Evolutionary conservation across 2,329 filamentous ascomycete genomes (phyloP).

Genomic region (Xylariaceae sp.): DNA sequence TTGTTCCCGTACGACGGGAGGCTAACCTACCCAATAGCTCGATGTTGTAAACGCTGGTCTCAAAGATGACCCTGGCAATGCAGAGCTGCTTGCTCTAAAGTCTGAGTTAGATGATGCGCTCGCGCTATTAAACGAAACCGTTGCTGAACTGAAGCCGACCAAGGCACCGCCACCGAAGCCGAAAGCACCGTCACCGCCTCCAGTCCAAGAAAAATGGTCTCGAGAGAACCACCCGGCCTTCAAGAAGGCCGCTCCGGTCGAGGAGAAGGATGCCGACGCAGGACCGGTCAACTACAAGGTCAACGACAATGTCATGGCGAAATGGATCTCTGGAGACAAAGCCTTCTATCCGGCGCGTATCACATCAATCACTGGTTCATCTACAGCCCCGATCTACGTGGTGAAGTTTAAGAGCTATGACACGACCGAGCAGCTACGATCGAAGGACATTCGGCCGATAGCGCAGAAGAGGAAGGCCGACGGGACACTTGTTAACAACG

Average conservation of each 20-base stretch:
- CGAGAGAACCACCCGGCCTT: constrained; percentile 79
- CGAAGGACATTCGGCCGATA: constrained; percentile 82
- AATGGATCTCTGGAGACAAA: constrained; percentile 88
- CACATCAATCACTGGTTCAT: constrained; percentile 89
- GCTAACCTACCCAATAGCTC: constrained; percentile 54
- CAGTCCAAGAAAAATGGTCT: constrained; percentile 74
- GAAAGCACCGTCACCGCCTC: constrained; percentile 49
- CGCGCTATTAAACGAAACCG: constrained; percentile 74
- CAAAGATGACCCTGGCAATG: constrained; percentile 78
- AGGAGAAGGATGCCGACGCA: constrained; percentile 58
- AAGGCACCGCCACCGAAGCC: constrained; percentile 49
- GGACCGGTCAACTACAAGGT: constrained; percentile 70
- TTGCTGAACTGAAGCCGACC: constrained; percentile 76
- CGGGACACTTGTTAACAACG: constrained; percentile 60
- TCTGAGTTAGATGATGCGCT: constrained; percentile 83
- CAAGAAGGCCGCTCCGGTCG: constrained; percentile 56
- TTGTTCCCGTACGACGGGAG: background rate
- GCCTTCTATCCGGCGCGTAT: constrained; percentile 91
- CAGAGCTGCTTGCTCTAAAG: constrained; percentile 75
- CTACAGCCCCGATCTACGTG: constrained; percentile 87
- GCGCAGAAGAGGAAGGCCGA: constrained; percentile 87
- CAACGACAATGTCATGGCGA: constrained; percentile 87
- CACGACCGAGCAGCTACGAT: constrained; percentile 77
- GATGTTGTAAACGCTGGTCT: constrained; percentile 77
- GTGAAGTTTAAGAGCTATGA: constrained; percentile 95